phyloP scores from a whole-genome alignment of 768 basidiomycete genomes.

The Arthromyces matolae region DNA sequence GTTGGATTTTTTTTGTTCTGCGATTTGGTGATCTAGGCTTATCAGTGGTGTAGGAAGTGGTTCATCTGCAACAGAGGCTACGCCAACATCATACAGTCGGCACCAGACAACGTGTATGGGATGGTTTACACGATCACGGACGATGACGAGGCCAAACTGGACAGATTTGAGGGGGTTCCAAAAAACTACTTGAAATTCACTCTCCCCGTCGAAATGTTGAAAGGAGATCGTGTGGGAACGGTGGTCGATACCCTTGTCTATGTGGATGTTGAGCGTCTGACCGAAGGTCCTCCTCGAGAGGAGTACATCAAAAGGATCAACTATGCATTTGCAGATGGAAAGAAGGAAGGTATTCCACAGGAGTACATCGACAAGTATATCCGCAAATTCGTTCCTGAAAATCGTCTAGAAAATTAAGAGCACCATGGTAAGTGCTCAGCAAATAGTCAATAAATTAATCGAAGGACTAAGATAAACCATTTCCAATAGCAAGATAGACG shows the following conservation, averaged over 20 bases:
- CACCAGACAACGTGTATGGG: slow-evolving; percentile 28
- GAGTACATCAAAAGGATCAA: slow-evolving; percentile 49
- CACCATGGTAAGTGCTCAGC: not conserved
- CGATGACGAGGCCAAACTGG: slow-evolving; percentile 39
- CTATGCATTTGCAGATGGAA: slow-evolving; percentile 39
- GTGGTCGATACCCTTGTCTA: slow-evolving; percentile 35
- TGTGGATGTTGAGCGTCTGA: slow-evolving; percentile 32
- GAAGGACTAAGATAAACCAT: too few species aligned
- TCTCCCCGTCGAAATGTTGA: slow-evolving; percentile 25
- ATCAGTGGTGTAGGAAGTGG: slow-evolving; percentile 38
- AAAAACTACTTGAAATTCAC: slow-evolving; percentile 33
- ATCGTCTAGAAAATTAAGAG: not conserved
- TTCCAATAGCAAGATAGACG: too few species aligned
- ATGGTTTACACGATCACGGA: slow-evolving; percentile 35
- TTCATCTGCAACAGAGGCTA: slow-evolving; percentile 42
- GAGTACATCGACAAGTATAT: slow-evolving; percentile 43
- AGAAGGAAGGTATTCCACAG: slow-evolving; percentile 34
- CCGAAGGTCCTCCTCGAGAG: slow-evolving; percentile 28
- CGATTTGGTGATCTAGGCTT: not conserved
- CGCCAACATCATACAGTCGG: slow-evolving; percentile 41
- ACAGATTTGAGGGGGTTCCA: slow-evolving; percentile 40
- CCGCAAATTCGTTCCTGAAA: slow-evolving; percentile 36
- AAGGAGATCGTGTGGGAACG: slow-evolving; percentile 4
- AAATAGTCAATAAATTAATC: not conserved
- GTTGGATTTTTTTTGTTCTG: slow-evolving; percentile 21